A percentile compares a stretch with the other conserved stretches of the same genome.
These are phyloP conservation scores for Gnomoniopsis sp. DNA, from an alignment of 2,329 filamentous ascomycete species.

Conservation along the genomic window DNA sequence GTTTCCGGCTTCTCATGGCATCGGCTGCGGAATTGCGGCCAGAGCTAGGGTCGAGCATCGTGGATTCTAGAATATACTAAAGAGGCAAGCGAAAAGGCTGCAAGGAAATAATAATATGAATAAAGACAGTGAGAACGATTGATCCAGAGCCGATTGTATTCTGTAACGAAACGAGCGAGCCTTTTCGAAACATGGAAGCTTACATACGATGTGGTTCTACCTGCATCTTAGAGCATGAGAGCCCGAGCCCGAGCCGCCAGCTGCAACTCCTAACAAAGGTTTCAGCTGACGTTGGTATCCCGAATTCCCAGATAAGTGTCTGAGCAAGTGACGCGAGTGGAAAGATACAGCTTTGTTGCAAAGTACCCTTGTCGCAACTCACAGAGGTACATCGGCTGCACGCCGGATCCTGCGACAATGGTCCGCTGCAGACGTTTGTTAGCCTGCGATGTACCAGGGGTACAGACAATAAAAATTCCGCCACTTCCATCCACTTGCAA, in stretches of 20 bases:
- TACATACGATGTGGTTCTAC: too few species aligned
- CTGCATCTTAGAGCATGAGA: neutral
- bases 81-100: neutral
- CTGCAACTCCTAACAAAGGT: neutral
- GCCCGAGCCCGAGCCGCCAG: neutral
- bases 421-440: neutral
- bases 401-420: neutral
- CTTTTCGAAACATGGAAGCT: too few species aligned
- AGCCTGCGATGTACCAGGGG: neutral
- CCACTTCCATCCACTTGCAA: neutral
- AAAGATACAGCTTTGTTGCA: neutral
- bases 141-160: too few species aligned
- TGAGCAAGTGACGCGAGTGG: neutral
- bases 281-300: neutral
- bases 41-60: slow-evolving; percentile 4
- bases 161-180: too few species aligned
- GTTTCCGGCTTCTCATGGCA: slow-evolving; percentile 12
- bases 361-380: neutral
- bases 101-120: neutral
- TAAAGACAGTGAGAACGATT: neutral
- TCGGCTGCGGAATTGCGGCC: slow-evolving; percentile 10
- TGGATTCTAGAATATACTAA: neutral
- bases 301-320: neutral
- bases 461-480: neutral
- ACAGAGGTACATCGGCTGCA: neutral